A percentile compares a stretch with the other conserved stretches of the same genome.
Conservation (phyloP, 1,139 yeast species). For the Saccharomyces pastorianus region DNA sequence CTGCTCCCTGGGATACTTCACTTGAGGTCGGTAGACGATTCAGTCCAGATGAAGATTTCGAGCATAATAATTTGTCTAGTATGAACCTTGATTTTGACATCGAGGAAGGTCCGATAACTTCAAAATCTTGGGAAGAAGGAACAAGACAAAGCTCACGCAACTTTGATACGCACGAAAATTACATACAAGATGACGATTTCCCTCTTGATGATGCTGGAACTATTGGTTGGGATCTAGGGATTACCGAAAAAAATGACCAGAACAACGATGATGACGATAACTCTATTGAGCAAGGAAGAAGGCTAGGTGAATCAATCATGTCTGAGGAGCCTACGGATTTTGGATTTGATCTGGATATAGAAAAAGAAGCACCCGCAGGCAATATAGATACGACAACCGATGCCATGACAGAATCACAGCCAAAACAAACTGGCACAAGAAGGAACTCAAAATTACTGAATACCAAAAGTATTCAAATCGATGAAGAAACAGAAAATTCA, state of each 20-base stretch:
- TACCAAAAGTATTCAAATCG: slow-evolving; percentile 20
- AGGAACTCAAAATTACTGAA: slow-evolving; percentile 10
- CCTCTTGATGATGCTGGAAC: slow-evolving; percentile 13
- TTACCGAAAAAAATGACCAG: slow-evolving; percentile 32
- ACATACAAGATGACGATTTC: slow-evolving; percentile 14
- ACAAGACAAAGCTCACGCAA: slow-evolving; percentile 39
- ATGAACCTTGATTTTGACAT: slow-evolving; percentile 30
- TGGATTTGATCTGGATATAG: slow-evolving; percentile 30
- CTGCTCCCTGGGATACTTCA: slow-evolving; percentile 29
- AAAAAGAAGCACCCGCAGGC: slow-evolving; percentile 8
- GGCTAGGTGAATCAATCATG: slow-evolving; percentile 6
- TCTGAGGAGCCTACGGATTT: slow-evolving; percentile 22
- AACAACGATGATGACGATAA: slow-evolving; percentile 32
- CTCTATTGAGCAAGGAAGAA: slow-evolving; percentile 41
- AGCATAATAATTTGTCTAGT: slow-evolving; percentile 19
- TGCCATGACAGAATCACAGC: not conserved
- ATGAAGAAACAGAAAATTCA: slow-evolving; percentile 14
- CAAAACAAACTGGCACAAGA: not conserved
- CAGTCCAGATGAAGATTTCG: slow-evolving; percentile 36
- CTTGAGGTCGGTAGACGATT: slow-evolving; percentile 30
- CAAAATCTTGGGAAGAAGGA: slow-evolving; percentile 49
- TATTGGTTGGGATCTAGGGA: slow-evolving; percentile 10
- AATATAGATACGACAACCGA: not conserved
- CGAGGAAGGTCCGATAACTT: slow-evolving; percentile 12
- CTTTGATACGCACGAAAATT: slow-evolving; percentile 6